Evolutionary conservation across 176 grass and related monocot species (phyloP), one percentile per base, ranked within the genome.

Genomic region (Zoysia pacifica): DNA sequence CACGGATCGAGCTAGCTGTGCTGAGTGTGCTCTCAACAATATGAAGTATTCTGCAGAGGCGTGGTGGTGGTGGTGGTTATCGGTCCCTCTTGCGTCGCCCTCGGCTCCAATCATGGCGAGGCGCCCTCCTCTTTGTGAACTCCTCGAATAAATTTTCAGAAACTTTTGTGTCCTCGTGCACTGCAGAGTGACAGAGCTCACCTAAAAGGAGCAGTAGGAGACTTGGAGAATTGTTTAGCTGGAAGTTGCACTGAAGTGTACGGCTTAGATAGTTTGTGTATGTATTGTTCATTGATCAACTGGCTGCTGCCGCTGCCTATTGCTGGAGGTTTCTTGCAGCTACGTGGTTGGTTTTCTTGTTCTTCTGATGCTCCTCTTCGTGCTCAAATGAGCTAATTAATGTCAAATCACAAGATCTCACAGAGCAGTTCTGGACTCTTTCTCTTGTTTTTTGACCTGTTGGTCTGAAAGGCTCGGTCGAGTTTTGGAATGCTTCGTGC

Each of bases 21-120:
- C 28, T 28, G 28, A 42, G 65, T 75, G 72, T 12, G 28, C 28
- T 0, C 28, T 62, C 3, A 45, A 11, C 82, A 76, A 69, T 60
- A 12, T 58, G 28, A 28, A 28, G 69, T 49, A 12, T 58, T 67
- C 42, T 16, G 38, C 20, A 7, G 28, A 75, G 46, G 13, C 49
- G 49, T 68, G 77, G 49, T 58, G 52, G 49, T 59, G 55, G 18
- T 58, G 55, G 28, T 28, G 28, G 18, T 58, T 80, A 70, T 62
- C 13, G 53, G 10, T 72, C 38, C 28, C 28, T 67, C 69, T 20
- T 48, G 61, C 18, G 62, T 75, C 77, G 69, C 70, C 51, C 19
- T 86, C 77, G 48, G 55, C 78, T 6, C 70, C 62, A 68, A 69
- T 81, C 70, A 75, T 74, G 9, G 43, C 5, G 15, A 80, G 41